phyloP scores from a whole-genome alignment of 2,329 filamentous ascomycete genomes.

The Incumbomyces delicatus region DNA sequence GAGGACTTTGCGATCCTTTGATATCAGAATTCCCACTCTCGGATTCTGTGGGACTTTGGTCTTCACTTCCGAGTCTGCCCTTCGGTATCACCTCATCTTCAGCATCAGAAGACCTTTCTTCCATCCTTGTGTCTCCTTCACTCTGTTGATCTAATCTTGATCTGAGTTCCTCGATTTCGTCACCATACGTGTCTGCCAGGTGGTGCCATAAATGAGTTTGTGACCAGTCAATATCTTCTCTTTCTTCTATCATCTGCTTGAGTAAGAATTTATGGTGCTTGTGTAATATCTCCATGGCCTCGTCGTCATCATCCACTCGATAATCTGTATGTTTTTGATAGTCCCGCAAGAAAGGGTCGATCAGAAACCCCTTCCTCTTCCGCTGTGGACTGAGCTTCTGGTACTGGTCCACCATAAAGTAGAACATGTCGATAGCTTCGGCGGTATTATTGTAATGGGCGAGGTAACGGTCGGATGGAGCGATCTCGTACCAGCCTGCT shows the following conservation, averaged over 20 bases:
- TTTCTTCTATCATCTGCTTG: slow-evolving; percentile 36
- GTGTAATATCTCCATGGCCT: slow-evolving; percentile 38
- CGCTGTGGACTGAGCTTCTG: slow-evolving; percentile 24
- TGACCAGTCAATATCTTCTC: slow-evolving; percentile 36
- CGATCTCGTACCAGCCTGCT: slow-evolving; percentile 53
- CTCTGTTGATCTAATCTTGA: neutral
- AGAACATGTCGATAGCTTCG: slow-evolving; percentile 50
- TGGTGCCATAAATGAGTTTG: slow-evolving; percentile 35
- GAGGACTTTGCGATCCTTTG: neutral
- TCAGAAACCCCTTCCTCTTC: slow-evolving; percentile 17
- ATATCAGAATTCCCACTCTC: slow-evolving; percentile 21
- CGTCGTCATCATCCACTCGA: slow-evolving; percentile 32
- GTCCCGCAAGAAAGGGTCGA: slow-evolving; percentile 19
- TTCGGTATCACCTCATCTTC: neutral
- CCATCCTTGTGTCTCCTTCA: neutral
- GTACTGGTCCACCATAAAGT: slow-evolving; percentile 52
- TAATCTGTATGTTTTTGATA: slow-evolving; percentile 22
- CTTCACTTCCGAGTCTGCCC: slow-evolving; percentile 7
- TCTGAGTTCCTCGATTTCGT: slow-evolving; percentile 17
- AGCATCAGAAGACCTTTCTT: slow-evolving; percentile 7
- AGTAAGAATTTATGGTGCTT: slow-evolving; percentile 38
- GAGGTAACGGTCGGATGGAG: slow-evolving; percentile 44
- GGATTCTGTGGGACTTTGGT: slow-evolving; percentile 21
- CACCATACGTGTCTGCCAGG: slow-evolving; percentile 31
- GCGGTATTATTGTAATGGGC: slow-evolving; percentile 44